These are phyloP conservation scores for Fusarium vanettenii DNA, from an alignment of 2,329 filamentous ascomycete species.

Conservation along the genomic window DNA sequence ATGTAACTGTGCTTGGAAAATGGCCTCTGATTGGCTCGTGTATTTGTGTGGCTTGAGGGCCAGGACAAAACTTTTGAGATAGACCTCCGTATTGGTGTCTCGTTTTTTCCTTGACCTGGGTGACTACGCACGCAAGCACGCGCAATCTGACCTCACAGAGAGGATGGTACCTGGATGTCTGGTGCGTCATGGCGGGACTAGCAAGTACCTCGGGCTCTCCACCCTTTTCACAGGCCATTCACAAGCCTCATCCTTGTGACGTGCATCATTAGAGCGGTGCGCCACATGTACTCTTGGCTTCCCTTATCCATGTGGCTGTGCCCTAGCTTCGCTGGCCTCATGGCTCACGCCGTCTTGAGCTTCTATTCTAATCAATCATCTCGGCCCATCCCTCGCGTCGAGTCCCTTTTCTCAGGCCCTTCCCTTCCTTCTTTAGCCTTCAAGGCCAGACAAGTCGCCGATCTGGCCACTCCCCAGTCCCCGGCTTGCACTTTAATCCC, in stretches of 20 bases:
- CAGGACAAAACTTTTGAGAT: no score
- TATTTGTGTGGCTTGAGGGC: no score
- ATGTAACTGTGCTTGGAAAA: no score
- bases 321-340: constrained; percentile 46
- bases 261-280: constrained; percentile 16
- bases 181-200: not conserved
- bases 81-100: no score
- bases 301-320: constrained; percentile 41
- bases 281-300: constrained; percentile 25
- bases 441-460: constrained; percentile 35
- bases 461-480: constrained; percentile 29
- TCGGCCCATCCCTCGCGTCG: constrained; percentile 36
- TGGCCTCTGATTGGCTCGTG: no score
- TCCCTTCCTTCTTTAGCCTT: constrained; percentile 24
- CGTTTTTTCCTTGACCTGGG: no score
- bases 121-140: not conserved
- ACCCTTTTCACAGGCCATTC: not conserved
- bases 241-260: constrained; percentile 33
- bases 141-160: not conserved
- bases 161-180: not conserved
- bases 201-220: constrained; percentile 2
- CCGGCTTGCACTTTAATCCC: constrained; percentile 17
- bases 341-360: constrained; percentile 31
- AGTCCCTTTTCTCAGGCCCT: constrained; percentile 35
- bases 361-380: constrained; percentile 27